These are phyloP conservation scores for Ustanciosporium gigantosporum DNA, from an alignment of 1,284 basidiomycete species.

Conservation along the genomic window DNA sequence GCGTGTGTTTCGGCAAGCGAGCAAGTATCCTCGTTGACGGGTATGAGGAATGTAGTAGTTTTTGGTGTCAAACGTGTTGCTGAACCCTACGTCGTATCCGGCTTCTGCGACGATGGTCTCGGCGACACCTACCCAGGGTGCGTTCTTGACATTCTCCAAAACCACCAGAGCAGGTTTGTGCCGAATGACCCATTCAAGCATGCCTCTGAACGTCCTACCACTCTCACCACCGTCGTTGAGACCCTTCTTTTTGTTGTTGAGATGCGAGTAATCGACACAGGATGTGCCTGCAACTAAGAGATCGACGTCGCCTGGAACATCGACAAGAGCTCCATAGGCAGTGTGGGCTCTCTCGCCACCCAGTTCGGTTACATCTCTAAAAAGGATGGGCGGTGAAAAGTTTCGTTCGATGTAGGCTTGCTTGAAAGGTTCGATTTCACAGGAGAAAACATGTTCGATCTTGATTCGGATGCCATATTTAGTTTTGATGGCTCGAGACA, in stretches of 20 bases:
- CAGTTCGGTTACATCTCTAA: conserved; percentile 90
- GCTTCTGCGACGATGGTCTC: conserved; percentile 73
- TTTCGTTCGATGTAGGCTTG: conserved; percentile 97
- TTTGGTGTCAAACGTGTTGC: conserved; percentile 78
- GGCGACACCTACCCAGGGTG: conserved; percentile 81
- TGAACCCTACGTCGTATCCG: conserved; percentile 75
- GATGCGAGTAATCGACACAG: conserved; percentile 92
- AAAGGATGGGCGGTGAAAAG: conserved; percentile 82
- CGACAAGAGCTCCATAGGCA: conserved; percentile 82
- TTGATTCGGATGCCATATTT: conserved; percentile 72
- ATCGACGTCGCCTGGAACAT: conserved; percentile 88
- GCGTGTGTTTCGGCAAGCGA: conserved; percentile 42
- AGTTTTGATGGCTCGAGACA: conserved; percentile 74
- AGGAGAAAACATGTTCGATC: conserved; percentile 91
- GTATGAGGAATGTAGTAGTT: conserved; percentile 93
- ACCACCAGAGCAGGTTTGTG: conserved; percentile 87
- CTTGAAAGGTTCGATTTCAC: conserved; percentile 97
- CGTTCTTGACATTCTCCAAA: conserved; percentile 88
- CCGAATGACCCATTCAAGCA: conserved; percentile 87
- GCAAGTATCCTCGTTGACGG: conserved; percentile 44
- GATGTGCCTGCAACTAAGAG: conserved; percentile 85
- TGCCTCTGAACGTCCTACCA: conserved; percentile 63
- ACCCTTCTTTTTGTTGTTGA: conserved; percentile 88
- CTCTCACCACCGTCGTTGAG: conserved; percentile 55
- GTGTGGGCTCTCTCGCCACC: conserved; percentile 69